Percentiles rank a stretch among this genome's conserved stretches.
Conservation (phyloP, 495 filamentous ascomycete genomes). For the Viridothelium virens region DNA sequence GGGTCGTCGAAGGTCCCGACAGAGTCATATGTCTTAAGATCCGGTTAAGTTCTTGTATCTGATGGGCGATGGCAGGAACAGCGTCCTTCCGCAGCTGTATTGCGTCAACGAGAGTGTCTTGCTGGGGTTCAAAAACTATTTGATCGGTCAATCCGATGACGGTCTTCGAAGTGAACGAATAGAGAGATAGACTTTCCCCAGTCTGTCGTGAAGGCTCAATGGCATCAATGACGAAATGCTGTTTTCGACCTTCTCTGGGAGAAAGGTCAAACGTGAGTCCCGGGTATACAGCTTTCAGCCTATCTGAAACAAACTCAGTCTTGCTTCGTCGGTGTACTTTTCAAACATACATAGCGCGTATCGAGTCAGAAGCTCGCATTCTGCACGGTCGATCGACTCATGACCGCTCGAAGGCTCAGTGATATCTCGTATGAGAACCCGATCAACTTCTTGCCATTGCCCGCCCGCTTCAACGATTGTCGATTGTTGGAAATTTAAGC, state of each 20-base stretch:
- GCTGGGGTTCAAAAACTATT: not conserved
- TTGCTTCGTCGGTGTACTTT: too few species aligned
- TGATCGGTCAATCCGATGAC: slow-evolving; percentile 13
- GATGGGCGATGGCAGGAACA: slow-evolving; percentile 25
- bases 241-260: slow-evolving; percentile 30
- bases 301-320: slow-evolving; percentile 1
- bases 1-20: slow-evolving; percentile 26
- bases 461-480: slow-evolving; percentile 41
- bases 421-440: slow-evolving; percentile 46
- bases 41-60: slow-evolving; percentile 10
- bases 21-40: slow-evolving; percentile 25
- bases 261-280: slow-evolving; percentile 16
- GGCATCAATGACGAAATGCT: slow-evolving; percentile 30
- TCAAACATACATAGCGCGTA: slow-evolving; percentile 20
- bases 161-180: slow-evolving; percentile 22
- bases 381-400: slow-evolving; percentile 19
- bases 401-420: slow-evolving; percentile 38
- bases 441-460: slow-evolving; percentile 36
- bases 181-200: slow-evolving; percentile 16
- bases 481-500: slow-evolving; percentile 52
- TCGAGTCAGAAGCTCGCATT: slow-evolving; percentile 12
- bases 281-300: not conserved
- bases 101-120: not conserved
- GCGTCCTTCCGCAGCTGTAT: slow-evolving; percentile 17
- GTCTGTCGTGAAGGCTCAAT: slow-evolving; percentile 17